Evolutionary conservation across 2,329 filamentous ascomycete species (phyloP), one percentile per base, ranked within the genome.

Genomic region (Xylaria digitata): DNA sequence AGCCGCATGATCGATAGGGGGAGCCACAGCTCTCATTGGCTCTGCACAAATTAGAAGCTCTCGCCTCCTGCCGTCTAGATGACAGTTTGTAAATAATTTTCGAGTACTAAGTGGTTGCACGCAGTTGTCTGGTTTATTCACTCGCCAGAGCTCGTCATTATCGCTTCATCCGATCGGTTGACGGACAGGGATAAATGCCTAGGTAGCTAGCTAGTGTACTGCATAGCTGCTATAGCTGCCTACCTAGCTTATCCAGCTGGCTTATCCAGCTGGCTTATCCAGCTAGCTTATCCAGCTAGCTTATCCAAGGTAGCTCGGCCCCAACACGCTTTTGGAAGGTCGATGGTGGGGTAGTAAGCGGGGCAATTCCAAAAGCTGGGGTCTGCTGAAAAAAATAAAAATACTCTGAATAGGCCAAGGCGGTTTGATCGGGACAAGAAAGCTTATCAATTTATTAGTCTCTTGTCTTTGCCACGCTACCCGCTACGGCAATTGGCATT

Each of bases 281-380:
- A 42, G 19, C 48, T 42, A 40, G 21, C 23, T 45, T n/a, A 9
- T 46, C 57, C 32, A 61, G 57, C 56, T 59, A 37, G 52, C 23
- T 45, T n/a, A 3, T 46, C 57, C 21, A 61, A 26, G 57, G 50
- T 59, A 37, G 52, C 34, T 52, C 57, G 43, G 45, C 19, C 9
- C 15, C 19, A 46, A 11, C 42, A 57, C 63, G 15, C 23, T 62
- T 62, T 49, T 23, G 62, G 65, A 65, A 65, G 65, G 65, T 68
- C 46, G 17, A 17, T 17, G 11, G 37, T 23, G 26, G n/a, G 30
- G 45, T 15, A 2, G n/a, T 15, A 62, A 37, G 49, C 23, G 46
- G 59, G 53, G 26, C 57, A 56, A 65, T 37, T 58, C 58, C 57
- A 42, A 67, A 67, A 67, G 59, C 64, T 63, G 55, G 65, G 61